Evolutionary conservation across 2,329 filamentous ascomycete genomes (phyloP).

Genomic region (Aotearoamyces nothofagi): DNA sequence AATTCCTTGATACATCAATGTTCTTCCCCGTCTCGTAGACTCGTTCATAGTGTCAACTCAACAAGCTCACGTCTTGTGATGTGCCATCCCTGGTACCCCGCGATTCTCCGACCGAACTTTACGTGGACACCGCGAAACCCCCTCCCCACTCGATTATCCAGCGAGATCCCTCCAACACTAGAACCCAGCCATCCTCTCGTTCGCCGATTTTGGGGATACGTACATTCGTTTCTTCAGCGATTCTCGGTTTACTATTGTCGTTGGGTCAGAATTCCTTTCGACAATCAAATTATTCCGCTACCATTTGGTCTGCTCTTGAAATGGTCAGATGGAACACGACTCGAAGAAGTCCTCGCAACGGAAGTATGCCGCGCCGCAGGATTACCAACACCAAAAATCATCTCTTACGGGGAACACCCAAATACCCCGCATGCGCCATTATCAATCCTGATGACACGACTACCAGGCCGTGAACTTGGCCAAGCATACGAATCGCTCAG

Average conservation of each 20-base stretch:
- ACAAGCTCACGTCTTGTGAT: too few species aligned
- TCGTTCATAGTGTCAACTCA: too few species aligned
- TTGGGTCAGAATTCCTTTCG: slow-evolving; percentile 14
- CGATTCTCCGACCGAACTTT: slow-evolving; percentile 6
- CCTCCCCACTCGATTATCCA: slow-evolving; percentile 7
- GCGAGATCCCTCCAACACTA: slow-evolving; percentile 14
- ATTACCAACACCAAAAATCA: slow-evolving; percentile 20
- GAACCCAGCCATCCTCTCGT: slow-evolving; percentile 8
- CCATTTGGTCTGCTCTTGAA: slow-evolving; percentile 24
- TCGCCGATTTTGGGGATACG: slow-evolving; percentile 14
- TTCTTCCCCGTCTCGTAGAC: too few species aligned
- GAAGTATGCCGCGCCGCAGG: slow-evolving; percentile 20
- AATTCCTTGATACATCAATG: too few species aligned
- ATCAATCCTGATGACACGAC: slow-evolving; percentile 26
- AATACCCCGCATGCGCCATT: slow-evolving; percentile 14
- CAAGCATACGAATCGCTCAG: slow-evolving; percentile 16
- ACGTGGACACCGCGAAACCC: slow-evolving; percentile 8
- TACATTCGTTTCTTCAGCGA: slow-evolving; percentile 16
- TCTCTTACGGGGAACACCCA: slow-evolving; percentile 21
- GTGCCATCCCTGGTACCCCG: too few species aligned
- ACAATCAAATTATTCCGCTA: slow-evolving; percentile 20
- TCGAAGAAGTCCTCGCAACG: slow-evolving; percentile 22
- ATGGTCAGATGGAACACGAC: slow-evolving; percentile 21
- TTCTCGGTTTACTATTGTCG: slow-evolving; percentile 20
- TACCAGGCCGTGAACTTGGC: slow-evolving; percentile 20